Evolutionary conservation across 2,329 filamentous ascomycete genomes (phyloP).

Genomic region (Aureobasidium sp.): DNA sequence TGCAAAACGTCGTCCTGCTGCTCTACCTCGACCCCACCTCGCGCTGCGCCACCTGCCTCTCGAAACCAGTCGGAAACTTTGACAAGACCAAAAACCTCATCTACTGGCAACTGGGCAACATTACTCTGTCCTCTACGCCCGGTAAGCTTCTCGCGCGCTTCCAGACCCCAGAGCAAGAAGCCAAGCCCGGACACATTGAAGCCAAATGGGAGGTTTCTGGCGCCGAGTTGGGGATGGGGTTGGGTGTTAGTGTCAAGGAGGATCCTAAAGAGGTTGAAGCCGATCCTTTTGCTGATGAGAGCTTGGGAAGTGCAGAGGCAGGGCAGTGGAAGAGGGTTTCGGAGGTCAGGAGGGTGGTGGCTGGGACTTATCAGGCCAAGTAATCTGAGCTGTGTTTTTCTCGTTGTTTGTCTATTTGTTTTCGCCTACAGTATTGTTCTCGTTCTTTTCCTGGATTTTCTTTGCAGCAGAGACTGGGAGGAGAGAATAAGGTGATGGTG

Average conservation of each 20-base stretch:
- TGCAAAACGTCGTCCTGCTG: conserved; percentile 70
- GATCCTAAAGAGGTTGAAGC: conserved; percentile 37
- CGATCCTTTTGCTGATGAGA: conserved; percentile 25
- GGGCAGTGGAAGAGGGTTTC: conserved; percentile 13
- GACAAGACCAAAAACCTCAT: conserved; percentile 68
- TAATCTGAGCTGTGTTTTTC: background rate
- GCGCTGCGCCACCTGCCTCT: conserved; percentile 58
- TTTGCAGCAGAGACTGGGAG: background rate
- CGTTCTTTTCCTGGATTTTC: background rate
- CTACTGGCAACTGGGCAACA: conserved; percentile 65
- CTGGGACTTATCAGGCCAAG: conserved; percentile 16
- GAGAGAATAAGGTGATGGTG: background rate
- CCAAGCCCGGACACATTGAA: conserved; percentile 70
- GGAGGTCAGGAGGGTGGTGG: conserved; percentile 16
- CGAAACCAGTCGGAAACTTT: conserved; percentile 73
- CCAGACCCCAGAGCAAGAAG: conserved; percentile 57
- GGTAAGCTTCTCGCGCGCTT: conserved; percentile 81
- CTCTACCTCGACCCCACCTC: conserved; percentile 58
- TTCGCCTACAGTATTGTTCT: background rate
- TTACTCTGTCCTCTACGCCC: conserved; percentile 54
- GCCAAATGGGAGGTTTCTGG: conserved; percentile 66
- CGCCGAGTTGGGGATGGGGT: conserved; percentile 44
- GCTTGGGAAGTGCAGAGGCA: background rate
- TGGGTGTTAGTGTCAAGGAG: conserved; percentile 56
- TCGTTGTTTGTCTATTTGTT: background rate